Conservation (phyloP, 2,329 filamentous ascomycete genomes). For the Colletotrichum sp. region DNA sequence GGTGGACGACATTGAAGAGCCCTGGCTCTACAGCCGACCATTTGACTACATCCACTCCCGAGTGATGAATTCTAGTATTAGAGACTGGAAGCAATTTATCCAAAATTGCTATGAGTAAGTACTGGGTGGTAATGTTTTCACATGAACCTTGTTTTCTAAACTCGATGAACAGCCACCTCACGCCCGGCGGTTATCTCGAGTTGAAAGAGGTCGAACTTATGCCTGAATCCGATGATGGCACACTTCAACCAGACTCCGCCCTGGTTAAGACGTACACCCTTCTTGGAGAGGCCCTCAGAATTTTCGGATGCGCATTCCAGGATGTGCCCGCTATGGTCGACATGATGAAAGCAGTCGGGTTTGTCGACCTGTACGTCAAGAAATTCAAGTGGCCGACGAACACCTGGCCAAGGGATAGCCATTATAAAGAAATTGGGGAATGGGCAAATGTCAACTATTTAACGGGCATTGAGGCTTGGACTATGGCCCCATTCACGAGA, state of each 20-base stretch:
- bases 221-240: not conserved
- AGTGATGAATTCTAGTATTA: constrained; percentile 31
- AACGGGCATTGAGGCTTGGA: not conserved
- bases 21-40: constrained; percentile 32
- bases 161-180: not conserved
- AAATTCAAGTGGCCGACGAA: not conserved
- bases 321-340: not conserved
- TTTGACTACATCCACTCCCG: constrained; percentile 40
- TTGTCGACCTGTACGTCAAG: not conserved
- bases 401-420: not conserved
- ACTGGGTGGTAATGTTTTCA: not conserved
- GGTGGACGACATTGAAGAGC: constrained; percentile 37
- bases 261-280: not conserved
- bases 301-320: not conserved
- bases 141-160: not conserved
- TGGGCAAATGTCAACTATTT: not conserved
- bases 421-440: not conserved
- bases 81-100: constrained; percentile 26
- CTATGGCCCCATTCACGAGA: not conserved
- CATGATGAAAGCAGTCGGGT: not conserved
- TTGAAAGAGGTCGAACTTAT: not conserved
- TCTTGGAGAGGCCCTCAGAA: not conserved
- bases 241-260: not conserved
- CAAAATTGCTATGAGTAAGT: not conserved
- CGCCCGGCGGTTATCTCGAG: not conserved